Base-by-base conservation (phyloP, 2,329 filamentous ascomycete species). In the Triangularia verruculosa region DNA sequence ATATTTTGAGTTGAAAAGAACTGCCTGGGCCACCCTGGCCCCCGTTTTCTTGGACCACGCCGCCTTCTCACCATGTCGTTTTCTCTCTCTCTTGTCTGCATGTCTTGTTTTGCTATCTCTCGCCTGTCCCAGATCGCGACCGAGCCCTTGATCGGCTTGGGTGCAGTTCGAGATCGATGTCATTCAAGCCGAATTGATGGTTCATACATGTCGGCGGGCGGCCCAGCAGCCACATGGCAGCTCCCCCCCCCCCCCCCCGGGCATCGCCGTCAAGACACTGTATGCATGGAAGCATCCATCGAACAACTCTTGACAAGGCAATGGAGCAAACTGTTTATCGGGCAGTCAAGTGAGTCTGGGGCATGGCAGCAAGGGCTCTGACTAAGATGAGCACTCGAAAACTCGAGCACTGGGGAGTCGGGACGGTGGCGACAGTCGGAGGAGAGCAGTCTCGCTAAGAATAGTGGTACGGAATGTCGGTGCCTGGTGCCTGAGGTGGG, bases 11-110 rank as follows among this genome's bases (percentile, higher is more conserved):
- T 11, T n/a, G 5, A 47, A 47, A 22, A 47, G n/a, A 20, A 62
- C 56, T 56, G 60, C 64, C 64, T 64, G 64, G 57, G 62, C 64
- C 64, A 28, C 62, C 17, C 57, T 24, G 57, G 57, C 39, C 39
- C 57, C 57, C 61, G 32, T 57, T 54, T 54, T 17, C 51, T 27
- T 28, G 8, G 22, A 54, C 55, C 55, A 22, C 27, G 55, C 27
- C 55, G 20, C 51, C 25, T 25, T 24, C 51, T 28, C 51, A 27
- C 51, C 24, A 54, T 54, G 15, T 28, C 51, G 15, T 20, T 47
- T 17, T 11, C 20, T 47, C 20, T 39, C 17, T 2, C 17, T n/a
- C 7, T 15, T 39, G 34, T 39, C 34, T 39, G 12, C 17, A 4
- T 39, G 34, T 39, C 39, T 47, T 47, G 39, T 17, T 47, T 20